Percentiles rank a stretch among this genome's conserved stretches.
Evolutionary conservation across 495 filamentous ascomycete genomes (phyloP).

Genomic region (Trichocladium uniseriatum): DNA sequence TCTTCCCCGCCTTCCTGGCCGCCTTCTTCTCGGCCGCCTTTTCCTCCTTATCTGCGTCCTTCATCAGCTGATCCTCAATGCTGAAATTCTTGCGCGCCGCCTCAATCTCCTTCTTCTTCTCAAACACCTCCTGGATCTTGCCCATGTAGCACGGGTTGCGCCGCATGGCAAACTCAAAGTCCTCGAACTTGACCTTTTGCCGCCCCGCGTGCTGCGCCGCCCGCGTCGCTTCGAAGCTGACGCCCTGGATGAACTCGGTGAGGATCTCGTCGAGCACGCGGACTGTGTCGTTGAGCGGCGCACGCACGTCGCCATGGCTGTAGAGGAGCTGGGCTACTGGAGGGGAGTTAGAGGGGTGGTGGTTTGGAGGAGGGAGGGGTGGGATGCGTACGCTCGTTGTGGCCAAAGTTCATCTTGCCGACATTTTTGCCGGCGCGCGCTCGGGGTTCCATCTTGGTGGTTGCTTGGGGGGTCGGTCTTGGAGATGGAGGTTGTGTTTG

Average conservation of each 20-base stretch:
- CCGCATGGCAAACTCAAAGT: constrained; percentile 88
- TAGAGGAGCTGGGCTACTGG: constrained; percentile 72
- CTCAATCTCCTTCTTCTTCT: constrained; percentile 71
- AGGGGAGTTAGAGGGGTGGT: neutral
- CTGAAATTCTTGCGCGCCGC: constrained; percentile 60
- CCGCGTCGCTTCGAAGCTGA: constrained; percentile 79
- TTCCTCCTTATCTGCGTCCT: constrained; percentile 35
- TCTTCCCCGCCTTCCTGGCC: neutral
- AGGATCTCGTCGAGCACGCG: constrained; percentile 87
- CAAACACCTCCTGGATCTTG: constrained; percentile 77
- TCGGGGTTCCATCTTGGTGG: constrained; percentile 54
- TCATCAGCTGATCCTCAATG: constrained; percentile 35
- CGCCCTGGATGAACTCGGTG: constrained; percentile 80
- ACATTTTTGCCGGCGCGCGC: constrained; percentile 73
- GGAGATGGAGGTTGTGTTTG: neutral
- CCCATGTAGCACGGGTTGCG: constrained; percentile 78
- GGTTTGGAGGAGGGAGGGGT: neutral
- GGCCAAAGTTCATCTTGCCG: constrained; percentile 76
- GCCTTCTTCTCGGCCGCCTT: constrained; percentile 19
- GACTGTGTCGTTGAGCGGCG: constrained; percentile 72
- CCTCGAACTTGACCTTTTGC: constrained; percentile 95
- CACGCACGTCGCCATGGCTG: constrained; percentile 68
- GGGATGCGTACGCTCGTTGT: constrained; percentile 58
- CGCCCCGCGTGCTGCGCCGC: constrained; percentile 73
- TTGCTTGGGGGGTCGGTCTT: neutral